These are phyloP conservation scores for Spencermartinsiella europaea DNA, from an alignment of 805 yeast genomes.

Conservation along the genomic window DNA sequence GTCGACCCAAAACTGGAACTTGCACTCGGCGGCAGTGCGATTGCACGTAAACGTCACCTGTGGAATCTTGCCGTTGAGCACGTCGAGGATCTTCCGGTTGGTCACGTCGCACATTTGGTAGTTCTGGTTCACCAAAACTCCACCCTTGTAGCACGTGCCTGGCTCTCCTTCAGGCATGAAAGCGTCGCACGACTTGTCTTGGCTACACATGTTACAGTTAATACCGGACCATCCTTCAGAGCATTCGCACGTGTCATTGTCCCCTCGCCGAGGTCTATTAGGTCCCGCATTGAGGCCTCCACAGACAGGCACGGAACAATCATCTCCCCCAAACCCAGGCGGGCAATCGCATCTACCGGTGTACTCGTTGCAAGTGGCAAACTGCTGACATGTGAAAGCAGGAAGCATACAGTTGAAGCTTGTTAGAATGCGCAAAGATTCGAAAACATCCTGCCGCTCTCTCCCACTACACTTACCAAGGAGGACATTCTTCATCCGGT, in stretches of 20 bases:
- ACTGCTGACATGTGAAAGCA: conserved; percentile 84
- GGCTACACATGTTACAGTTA: conserved; percentile 78
- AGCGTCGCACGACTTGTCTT: conserved; percentile 71
- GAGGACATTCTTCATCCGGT: background rate
- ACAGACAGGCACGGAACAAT: conserved; percentile 83
- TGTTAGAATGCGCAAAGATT: too few species aligned
- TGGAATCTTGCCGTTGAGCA: conserved; percentile 75
- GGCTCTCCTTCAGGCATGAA: conserved; percentile 80
- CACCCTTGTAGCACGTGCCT: conserved; percentile 88
- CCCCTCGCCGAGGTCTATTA: conserved; percentile 52
- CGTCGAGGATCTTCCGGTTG: conserved; percentile 71
- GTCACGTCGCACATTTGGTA: conserved; percentile 96
- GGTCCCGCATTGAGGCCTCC: conserved; percentile 69
- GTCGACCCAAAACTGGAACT: conserved; percentile 96
- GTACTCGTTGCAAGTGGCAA: conserved; percentile 77
- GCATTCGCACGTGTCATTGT: conserved; percentile 60
- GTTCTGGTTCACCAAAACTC: conserved; percentile 71
- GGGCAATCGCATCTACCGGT: conserved; percentile 92
- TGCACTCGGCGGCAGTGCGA: conserved; percentile 57
- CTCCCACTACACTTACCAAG: too few species aligned
- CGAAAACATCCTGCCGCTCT: too few species aligned
- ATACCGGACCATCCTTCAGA: conserved; percentile 89
- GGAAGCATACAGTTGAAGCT: conserved; percentile 95
- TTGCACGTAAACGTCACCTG: conserved; percentile 92
- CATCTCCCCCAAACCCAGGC: conserved; percentile 89